Base-by-base conservation (phyloP, 164 flowering plant species). In the Euptelea pleiosperma region DNA sequence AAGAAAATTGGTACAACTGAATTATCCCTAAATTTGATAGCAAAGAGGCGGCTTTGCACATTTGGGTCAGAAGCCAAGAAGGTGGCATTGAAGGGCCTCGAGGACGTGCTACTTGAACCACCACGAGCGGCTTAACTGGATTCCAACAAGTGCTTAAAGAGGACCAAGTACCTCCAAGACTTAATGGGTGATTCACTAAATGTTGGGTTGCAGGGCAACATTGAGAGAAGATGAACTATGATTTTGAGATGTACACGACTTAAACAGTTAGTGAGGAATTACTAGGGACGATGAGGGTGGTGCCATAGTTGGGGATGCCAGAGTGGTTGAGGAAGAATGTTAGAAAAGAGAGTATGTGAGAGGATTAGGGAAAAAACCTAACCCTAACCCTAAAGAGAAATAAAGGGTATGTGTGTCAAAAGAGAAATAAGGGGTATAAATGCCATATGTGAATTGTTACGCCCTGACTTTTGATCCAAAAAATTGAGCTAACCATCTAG, bases 61-160 rank as follows among this genome's bases (percentile, higher is more conserved):
- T 53, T 54, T 6, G 24, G 66, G 6, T 22, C 68, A 3, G 81
- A 76, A 36, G 78, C 71, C 2, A 77, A 68, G 67, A 78, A 71
- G 52, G 79, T 66, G 0, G 88, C 83, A 1, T 52, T 82, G 51
- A 54, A 55, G 37, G 66, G 69, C 1, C 75, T 85, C 0, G 91
- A 85, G 54, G 85, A 75, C n/a, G 91, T 71, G 3, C 77, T 78
- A 8, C 76, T 84, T 1, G 90, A 84, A 35, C 87, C 90, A 6
- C 90, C 90, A 1, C 46, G 82, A 28, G 57, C 64, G 1, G 58
- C 77, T 8, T 64, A 71, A 2, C 45, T 63, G 9, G 73, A 66
- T 30, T 75, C 81, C 2, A 66, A 57, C 14, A 19, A 35, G 9
- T 73, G 68, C 61, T 34, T 66, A 29, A 79, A 77, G 71, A 44